Evolutionary conservation across 139 green algal genomes (phyloP), one percentile per base, ranked within the genome.

Genomic region (Penium margaritaceum): DNA sequence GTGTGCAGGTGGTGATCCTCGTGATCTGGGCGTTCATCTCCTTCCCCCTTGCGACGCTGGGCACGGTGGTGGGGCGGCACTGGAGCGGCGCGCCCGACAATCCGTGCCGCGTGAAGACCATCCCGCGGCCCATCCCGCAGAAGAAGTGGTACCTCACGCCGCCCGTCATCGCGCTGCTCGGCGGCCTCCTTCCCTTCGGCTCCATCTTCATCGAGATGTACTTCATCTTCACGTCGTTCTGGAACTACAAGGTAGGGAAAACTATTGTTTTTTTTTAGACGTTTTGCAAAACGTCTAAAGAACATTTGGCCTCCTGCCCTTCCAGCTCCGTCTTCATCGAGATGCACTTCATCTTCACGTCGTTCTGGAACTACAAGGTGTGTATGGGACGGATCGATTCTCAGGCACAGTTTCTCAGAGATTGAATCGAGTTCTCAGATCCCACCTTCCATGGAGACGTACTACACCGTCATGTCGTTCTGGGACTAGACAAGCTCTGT

Each of bases 161-260:
- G 0, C 58, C 35, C 3, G 83, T 84, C 6, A 88, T 98, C 37
- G 76, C 79, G 17, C 7, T 90, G 30, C 83, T 88, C 43, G 92
- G 90, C 2, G 93, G 93, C 5, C 76, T 97, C 70, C 87, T 98
- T 63, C 93, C 93, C 21, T 98, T 98, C 85, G 93, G 93, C 17
- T 91, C 84, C 80, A 97, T 98, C 81, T 98, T 98, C 85, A 97
- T 97, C 58, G 93, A 98, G 84, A 95, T 96, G 88, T 98, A 97
- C 84, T 98, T 97, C 81, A 89, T 98, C 34, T 96, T 97, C 83
- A 96, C 90, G 14, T 87, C 76, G 27, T 95, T 97, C 75, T 96
- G 91, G 90, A 92, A 92, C 77, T 96, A 96, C 85, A 96, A 96
- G 87, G 90, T 82, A 35, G n/a, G n/a, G n/a, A n/a, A n/a, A n/a